Conservation (phyloP, 2,329 filamentous ascomycete genomes). For the Xylaria hypoxylon region DNA sequence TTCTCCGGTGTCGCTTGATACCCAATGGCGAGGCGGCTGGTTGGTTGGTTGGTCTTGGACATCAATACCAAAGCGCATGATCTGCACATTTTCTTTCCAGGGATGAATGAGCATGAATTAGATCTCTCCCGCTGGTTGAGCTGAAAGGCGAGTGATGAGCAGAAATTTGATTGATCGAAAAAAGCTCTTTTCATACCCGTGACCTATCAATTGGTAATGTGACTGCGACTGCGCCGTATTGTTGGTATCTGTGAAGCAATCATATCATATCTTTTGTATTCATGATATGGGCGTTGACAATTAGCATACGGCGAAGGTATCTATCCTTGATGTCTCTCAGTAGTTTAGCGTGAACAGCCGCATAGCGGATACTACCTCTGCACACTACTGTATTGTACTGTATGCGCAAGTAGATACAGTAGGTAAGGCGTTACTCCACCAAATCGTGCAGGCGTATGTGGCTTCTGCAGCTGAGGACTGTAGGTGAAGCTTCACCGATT, state of each 20-base stretch:
- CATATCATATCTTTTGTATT: constrained; percentile 15
- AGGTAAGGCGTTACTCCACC: constrained; percentile 7
- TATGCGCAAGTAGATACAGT: neutral
- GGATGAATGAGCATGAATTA: constrained; percentile 13
- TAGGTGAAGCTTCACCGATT: constrained; percentile 39
- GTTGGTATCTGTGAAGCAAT: constrained; percentile 3
- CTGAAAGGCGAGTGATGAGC: constrained; percentile 38
- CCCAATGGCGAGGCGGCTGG: constrained; percentile 43
- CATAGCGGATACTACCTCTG: constrained; percentile 11
- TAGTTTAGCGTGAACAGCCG: constrained; percentile 22
- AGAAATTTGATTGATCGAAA: constrained; percentile 39
- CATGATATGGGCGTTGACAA: neutral
- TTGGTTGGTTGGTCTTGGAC: constrained; percentile 32
- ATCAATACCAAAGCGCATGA: constrained; percentile 42
- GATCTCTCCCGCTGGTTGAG: constrained; percentile 4
- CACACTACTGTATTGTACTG: constrained; percentile 7
- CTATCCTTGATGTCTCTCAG: neutral
- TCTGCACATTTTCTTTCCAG: constrained; percentile 13
- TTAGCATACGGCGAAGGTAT: neutral
- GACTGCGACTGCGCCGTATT: constrained; percentile 6
- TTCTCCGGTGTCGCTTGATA: constrained; percentile 46
- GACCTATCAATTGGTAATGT: constrained; percentile 9
- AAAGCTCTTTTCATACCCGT: constrained; percentile 9
- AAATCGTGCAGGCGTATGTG: constrained; percentile 30
- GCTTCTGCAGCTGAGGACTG: constrained; percentile 32